Percentiles rank a stretch among this genome's conserved stretches.
Evolutionary conservation across 495 filamentous ascomycete genomes (phyloP).

Genomic region (Penicillium desertorum): DNA sequence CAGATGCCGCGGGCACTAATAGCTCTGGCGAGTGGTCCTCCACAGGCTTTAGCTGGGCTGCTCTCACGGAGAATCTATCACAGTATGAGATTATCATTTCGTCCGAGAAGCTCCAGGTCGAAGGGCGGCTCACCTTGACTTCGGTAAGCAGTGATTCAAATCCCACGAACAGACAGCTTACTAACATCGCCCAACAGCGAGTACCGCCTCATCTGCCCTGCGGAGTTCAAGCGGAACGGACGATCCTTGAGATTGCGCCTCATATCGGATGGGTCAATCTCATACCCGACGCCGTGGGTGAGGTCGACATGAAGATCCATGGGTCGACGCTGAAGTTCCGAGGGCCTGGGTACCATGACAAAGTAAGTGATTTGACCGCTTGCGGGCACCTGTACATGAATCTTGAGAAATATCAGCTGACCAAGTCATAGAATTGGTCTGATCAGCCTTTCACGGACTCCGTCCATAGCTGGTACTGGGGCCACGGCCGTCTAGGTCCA

Average conservation of each 20-base stretch:
- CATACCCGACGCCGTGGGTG: conserved; percentile 32
- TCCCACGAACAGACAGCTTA: background rate
- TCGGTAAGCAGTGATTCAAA: conserved; percentile 14
- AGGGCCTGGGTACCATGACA: conserved; percentile 44
- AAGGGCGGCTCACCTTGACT: conserved; percentile 15
- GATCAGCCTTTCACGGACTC: conserved; percentile 23
- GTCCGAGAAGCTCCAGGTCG: conserved; percentile 19
- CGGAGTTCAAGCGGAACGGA: conserved; percentile 13
- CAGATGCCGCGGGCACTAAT: background rate
- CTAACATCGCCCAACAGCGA: conserved; percentile 7
- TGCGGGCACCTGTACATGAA: no score
- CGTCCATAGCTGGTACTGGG: conserved; percentile 40
- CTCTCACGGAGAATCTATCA: conserved; percentile 10
- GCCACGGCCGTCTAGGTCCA: conserved; percentile 38
- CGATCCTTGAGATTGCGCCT: conserved; percentile 26
- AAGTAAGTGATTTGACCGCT: conserved; percentile 20
- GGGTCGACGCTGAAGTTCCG: conserved; percentile 32
- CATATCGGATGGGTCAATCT: conserved; percentile 41
- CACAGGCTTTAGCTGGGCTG: conserved; percentile 21
- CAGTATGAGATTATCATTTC: conserved; percentile 18
- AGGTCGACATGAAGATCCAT: conserved; percentile 30
- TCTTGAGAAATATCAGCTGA: background rate
- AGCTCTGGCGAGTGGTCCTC: conserved; percentile 19
- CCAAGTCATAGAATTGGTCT: conserved; percentile 32
- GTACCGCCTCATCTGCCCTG: conserved; percentile 21